Evolutionary conservation across 2,329 filamentous ascomycete genomes (phyloP), one percentile per base, ranked within the genome.

Genomic region (Fusarium sp.): DNA sequence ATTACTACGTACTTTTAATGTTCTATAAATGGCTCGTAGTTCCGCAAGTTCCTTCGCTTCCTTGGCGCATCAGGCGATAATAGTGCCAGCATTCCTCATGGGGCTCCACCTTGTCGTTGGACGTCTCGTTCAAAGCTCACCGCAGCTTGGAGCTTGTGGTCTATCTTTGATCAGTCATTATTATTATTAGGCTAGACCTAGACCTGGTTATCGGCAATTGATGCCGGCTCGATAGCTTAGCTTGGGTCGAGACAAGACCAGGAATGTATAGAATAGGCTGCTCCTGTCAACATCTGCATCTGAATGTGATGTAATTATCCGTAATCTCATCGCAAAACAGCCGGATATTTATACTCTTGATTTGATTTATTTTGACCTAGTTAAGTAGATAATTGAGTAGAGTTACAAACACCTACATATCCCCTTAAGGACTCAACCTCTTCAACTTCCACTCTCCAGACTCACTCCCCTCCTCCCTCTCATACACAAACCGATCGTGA

Each of bases 401-500:
- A 37, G n/a, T 40, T 33, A 33, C 30, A 15, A 2, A 33, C 30
- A 15, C 13, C 30, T 33, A 3, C 30, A 33, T 6, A 33, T 33
- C 8, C 6, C 7, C 8, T 47, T 43, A 68, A 47, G 92, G 92
- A 75, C 92, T 94, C 77, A 94, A 77, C 73, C 92, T 88, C 72
- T 93, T 85, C 71, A 96, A 80, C 74, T 80, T 86, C 92, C 91
- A 94, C 55, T 80, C 78, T 14, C 58, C 57, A 20, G 30, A 41
- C 17, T 72, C 80, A 13, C 73, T 77, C 49, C 81, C 82, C 52
- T 82, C 82, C 49, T 87, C 84, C 77, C 87, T 89, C 56, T 88
- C 88, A 80, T 97, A 98, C 65, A 90, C 86, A 78, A 99, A 98
- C 23, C 96, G 90, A 83, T 99, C 96, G 81, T 99, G 96, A 78